Evolutionary conservation across 257 asterid genomes (phyloP), one percentile per base, ranked within the genome.

Genomic region (Gynochthodes officinalis): DNA sequence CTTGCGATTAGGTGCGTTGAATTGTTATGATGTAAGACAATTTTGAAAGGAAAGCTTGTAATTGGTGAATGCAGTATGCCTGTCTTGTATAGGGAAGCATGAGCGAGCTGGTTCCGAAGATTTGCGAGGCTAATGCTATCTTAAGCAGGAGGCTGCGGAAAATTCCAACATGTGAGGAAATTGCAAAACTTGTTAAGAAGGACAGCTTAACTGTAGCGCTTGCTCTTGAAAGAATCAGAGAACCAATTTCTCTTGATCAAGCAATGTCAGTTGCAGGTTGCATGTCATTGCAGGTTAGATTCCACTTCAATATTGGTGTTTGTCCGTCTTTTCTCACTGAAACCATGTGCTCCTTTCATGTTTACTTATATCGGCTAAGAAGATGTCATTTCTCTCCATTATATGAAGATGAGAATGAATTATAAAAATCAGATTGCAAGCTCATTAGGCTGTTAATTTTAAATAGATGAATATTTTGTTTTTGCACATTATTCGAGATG

Each of bases 231-330:
- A 86, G 90, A 74, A 80, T 49, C 76, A 82, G 84, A 75, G 72
- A 78, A 14, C 89, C 85, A 40, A 82, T 87, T 46, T 89, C 93
- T 71, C 79, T 89, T 1, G 91, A 87, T 70, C 84, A 79, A 74
- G 57, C 82, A 54, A 78, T 79, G 59, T 76, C 83, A 42, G 72
- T 57, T 72, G 82, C 69, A 11, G 86, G 84, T 35, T 78, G 72
- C 85, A 76, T 84, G 83, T 83, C 89, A 53, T 77, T 89, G 73
- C 88, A 89, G 96, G 96, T 89, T 74, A 58, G 69, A 35, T 59
- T 65, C 39, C 28, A 9, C 49, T 60, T 44, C 28, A 48, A 0
- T 50, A 64, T 27, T 64, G 62, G 5, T 52, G 63, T 18, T 32
- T n/a, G n/a, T n/a, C n/a, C n/a, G 19, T 32, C 28, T 52, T 15